These are phyloP conservation scores for Botryotinia narcissicola DNA, from an alignment of 2,329 filamentous ascomycete genomes.

Conservation along the genomic window DNA sequence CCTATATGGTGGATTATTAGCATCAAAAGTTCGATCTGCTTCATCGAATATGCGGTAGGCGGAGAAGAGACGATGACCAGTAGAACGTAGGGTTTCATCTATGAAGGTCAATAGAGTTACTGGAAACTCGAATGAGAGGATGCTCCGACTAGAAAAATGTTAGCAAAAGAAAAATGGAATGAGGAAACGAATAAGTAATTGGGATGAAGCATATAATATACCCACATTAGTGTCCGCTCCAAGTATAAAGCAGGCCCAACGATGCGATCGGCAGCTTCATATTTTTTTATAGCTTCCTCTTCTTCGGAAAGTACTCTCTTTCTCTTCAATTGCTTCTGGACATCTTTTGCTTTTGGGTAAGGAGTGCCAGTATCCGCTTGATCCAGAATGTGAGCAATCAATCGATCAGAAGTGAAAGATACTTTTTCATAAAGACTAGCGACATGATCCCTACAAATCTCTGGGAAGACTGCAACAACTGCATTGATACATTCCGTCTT, in stretches of 20 bases:
- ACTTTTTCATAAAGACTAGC: slow-evolving; percentile 39
- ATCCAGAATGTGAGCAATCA: slow-evolving; percentile 43
- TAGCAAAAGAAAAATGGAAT: slow-evolving; percentile 27
- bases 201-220: neutral
- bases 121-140: slow-evolving; percentile 40
- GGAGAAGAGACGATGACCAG: slow-evolving; percentile 37
- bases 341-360: slow-evolving; percentile 47
- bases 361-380: slow-evolving; percentile 41
- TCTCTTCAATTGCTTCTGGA: slow-evolving; percentile 38
- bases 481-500: slow-evolving; percentile 36
- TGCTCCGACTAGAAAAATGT: slow-evolving; percentile 26
- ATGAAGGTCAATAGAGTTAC: slow-evolving; percentile 41
- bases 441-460: slow-evolving; percentile 45
- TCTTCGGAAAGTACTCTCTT: slow-evolving; percentile 40
- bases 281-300: slow-evolving; percentile 40
- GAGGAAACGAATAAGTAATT: neutral
- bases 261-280: slow-evolving; percentile 35
- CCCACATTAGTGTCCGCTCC: slow-evolving; percentile 22
- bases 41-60: slow-evolving; percentile 39
- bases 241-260: slow-evolving; percentile 15
- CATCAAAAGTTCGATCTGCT: slow-evolving; percentile 39
- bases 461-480: slow-evolving; percentile 47
- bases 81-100: slow-evolving; percentile 37
- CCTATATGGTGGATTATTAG: slow-evolving; percentile 30
- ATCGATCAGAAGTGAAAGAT: slow-evolving; percentile 30